These are phyloP conservation scores for Chlorella sp. DNA, from an alignment of 139 green algal genomes.

Conservation along the genomic window DNA sequence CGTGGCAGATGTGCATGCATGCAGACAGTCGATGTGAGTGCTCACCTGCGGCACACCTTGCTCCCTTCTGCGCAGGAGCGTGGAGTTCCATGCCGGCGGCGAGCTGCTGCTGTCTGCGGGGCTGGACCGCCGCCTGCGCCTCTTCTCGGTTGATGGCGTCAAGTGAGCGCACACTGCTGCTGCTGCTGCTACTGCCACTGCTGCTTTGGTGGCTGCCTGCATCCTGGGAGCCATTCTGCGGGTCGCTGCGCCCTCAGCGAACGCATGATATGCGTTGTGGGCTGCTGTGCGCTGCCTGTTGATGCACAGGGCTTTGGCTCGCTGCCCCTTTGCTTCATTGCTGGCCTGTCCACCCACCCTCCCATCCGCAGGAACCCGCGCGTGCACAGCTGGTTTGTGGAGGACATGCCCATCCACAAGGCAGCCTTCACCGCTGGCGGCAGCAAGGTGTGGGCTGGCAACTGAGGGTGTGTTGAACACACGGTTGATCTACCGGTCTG, in stretches of 20 bases:
- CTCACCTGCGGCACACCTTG: too few relatives aligned
- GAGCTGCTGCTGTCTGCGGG: constrained; percentile 91
- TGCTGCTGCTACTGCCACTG: background rate
- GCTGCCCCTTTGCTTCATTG: too few relatives aligned
- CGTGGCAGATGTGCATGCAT: too few relatives aligned
- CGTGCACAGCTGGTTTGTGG: constrained; percentile 84
- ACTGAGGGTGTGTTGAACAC: too few relatives aligned
- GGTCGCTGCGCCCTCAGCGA: too few relatives aligned
- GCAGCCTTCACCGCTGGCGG: constrained; percentile 82
- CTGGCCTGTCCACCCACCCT: background rate
- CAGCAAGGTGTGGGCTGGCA: constrained; percentile 16
- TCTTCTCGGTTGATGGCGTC: constrained; percentile 81
- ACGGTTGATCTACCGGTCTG: too few relatives aligned
- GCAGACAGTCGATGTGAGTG: too few relatives aligned
- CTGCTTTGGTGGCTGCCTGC: background rate
- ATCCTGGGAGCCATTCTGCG: background rate
- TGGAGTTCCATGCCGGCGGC: constrained; percentile 87
- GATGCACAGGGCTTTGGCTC: too few relatives aligned
- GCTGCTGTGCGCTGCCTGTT: too few relatives aligned
- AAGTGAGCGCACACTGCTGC: background rate
- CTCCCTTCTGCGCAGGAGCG: too few relatives aligned
- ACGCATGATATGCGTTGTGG: too few relatives aligned
- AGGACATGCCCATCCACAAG: constrained; percentile 88
- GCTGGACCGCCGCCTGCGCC: constrained; percentile 85
- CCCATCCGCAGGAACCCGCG: constrained; percentile 70